These are phyloP conservation scores for Penicillium desertorum DNA, from an alignment of 495 filamentous ascomycete species.

Conservation along the genomic window DNA sequence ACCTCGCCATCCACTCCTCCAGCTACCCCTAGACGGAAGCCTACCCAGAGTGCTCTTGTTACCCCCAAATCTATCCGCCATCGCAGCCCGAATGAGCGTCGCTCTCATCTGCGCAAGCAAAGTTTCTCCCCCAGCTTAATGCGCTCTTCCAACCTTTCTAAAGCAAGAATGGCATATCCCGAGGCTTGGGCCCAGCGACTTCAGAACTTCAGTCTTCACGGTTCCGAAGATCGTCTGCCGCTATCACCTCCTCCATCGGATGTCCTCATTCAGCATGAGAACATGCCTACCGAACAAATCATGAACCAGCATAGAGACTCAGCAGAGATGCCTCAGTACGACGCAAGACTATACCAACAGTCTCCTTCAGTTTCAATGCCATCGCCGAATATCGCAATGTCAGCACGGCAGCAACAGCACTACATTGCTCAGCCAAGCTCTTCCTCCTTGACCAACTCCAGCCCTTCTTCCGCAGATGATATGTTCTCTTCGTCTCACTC, in stretches of 20 bases:
- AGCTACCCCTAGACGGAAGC: constrained; percentile 42
- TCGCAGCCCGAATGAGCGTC: constrained; percentile 44
- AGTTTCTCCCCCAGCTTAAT: constrained; percentile 45
- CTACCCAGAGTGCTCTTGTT: constrained; percentile 37
- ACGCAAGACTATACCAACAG: constrained; percentile 37
- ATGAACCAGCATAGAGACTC: constrained; percentile 29
- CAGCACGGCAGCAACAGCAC: constrained; percentile 37
- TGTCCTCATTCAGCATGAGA: constrained; percentile 44
- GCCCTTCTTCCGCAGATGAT: constrained; percentile 44
- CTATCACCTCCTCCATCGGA: constrained; percentile 49
- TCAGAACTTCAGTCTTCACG: constrained; percentile 42
- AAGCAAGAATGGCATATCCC: constrained; percentile 46
- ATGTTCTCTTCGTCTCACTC: constrained; percentile 49
- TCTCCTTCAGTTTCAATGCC: constrained; percentile 43
- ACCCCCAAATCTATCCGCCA: constrained; percentile 46
- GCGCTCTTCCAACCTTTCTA: constrained; percentile 40
- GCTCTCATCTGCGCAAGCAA: constrained; percentile 41
- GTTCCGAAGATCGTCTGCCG: constrained; percentile 42
- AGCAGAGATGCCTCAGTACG: constrained; percentile 41
- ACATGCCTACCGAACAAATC: constrained; percentile 31
- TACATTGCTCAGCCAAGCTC: constrained; percentile 40
- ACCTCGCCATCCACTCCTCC: constrained; percentile 47
- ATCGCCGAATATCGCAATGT: constrained; percentile 31
- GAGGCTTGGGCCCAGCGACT: constrained; percentile 44
- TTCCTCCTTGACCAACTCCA: constrained; percentile 38